Evolutionary conservation across 495 filamentous ascomycete species (phyloP).

Genomic region (Xylaria telfairii): DNA sequence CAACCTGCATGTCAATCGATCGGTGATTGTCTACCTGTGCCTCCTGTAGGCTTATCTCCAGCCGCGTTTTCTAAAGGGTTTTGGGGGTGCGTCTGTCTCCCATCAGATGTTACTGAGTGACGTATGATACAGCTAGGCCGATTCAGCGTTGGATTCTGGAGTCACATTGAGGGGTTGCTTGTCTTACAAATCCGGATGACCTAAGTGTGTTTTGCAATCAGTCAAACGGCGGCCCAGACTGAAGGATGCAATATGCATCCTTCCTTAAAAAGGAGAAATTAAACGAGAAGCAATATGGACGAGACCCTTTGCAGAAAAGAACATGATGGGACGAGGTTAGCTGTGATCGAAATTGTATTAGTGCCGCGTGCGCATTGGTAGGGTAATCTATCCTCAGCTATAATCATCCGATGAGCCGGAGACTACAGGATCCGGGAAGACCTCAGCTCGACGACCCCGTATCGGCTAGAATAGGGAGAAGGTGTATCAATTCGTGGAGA

Average conservation of each 20-base stretch:
- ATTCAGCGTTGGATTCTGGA: background rate
- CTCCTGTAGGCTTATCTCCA: background rate
- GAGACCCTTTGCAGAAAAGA: background rate
- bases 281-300: slow-evolving; percentile 3
- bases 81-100: background rate
- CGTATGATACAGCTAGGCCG: background rate
- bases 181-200: background rate
- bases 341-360: slow-evolving; percentile 10
- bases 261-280: background rate
- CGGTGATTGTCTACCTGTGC: background rate
- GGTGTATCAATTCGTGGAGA: no score
- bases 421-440: background rate
- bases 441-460: background rate
- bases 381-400: background rate
- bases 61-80: background rate
- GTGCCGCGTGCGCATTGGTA: background rate
- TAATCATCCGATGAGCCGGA: background rate
- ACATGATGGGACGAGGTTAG: background rate
- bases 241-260: background rate
- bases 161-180: background rate
- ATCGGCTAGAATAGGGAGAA: background rate
- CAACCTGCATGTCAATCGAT: background rate
- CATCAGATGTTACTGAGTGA: background rate
- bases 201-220: background rate
- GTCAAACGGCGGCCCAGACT: background rate